These are phyloP conservation scores for Eucalyptus tenuipes DNA, from an alignment of 345 rosid genomes.

Conservation along the genomic window DNA sequence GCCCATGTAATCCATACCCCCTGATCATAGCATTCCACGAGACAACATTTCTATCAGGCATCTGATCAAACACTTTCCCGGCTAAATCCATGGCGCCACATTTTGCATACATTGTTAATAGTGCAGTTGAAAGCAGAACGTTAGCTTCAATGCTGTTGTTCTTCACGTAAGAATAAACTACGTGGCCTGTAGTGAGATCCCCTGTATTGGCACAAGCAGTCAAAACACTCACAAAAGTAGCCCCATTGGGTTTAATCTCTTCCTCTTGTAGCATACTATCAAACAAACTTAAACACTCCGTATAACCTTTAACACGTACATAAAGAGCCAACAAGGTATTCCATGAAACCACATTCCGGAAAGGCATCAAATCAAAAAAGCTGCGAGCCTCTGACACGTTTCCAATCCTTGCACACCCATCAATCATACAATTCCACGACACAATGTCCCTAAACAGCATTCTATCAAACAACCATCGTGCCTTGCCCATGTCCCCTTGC, in stretches of 20 bases:
- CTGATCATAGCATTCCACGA: conserved; percentile 22
- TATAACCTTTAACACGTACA: conserved; percentile 33
- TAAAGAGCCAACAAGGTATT: conserved; percentile 30
- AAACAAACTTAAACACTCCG: conserved; percentile 38
- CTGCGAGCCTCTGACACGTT: conserved; percentile 4
- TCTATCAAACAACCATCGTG: conserved; percentile 5
- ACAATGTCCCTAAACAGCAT: conserved; percentile 8
- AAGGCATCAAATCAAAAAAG: conserved; percentile 8
- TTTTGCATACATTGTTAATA: conserved; percentile 36
- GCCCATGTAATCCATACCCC: conserved; percentile 17
- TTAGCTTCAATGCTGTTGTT: conserved; percentile 20
- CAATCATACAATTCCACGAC: conserved; percentile 18
- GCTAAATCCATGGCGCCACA: conserved; percentile 14
- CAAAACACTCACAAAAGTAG: conserved; percentile 42
- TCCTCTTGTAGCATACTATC: conserved; percentile 24
- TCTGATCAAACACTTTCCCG: conserved; percentile 7
- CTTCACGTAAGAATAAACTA: conserved; percentile 34
- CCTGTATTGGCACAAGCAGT: conserved; percentile 43
- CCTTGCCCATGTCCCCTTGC: conserved; percentile 10
- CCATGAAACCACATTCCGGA: conserved; percentile 16
- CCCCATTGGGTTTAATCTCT: conserved; percentile 33
- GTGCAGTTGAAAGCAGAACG: conserved; percentile 42
- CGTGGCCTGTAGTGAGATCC: conserved; percentile 30
- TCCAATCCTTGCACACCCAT: conserved; percentile 6
- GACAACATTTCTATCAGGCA: conserved; percentile 11